Base-by-base conservation (phyloP, 2,329 filamentous ascomycete species). In the Metarhizium guizhouense region DNA sequence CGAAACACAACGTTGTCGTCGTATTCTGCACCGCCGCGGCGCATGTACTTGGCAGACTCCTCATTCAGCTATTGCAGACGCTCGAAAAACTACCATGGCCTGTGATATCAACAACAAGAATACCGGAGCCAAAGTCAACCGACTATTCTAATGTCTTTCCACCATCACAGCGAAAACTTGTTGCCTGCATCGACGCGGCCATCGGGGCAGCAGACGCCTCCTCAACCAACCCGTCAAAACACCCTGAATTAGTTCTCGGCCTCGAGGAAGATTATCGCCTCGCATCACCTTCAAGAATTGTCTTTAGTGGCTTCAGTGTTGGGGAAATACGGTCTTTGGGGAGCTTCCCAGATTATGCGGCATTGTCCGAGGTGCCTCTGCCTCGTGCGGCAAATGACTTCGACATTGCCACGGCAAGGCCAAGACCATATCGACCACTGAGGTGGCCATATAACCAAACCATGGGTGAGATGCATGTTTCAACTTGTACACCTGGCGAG, bases 371-470 rank as follows among this genome's bases (percentile, higher is more conserved):
- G 16, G 84, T 93, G 1, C 86, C 86, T 2, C 72, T 86, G 52
- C 89, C 89, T 0, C 60, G 74, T 16, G 75, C 85, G 0, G 86
- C 86, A 58, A 62, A 66, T 1, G 74, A 80, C 5, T 92, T 91
- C 65, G 75, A 88, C 59, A 83, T 90, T 54, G 70, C 76, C n/a
- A 87, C 75, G 61, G 88, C 88, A 1, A 65, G 77, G 16, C 81
- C 88, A 1, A 77, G 89, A 56, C 88, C 88, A 0, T 93, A 90
- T 66, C 77, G 89, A 48, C 89, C 89, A 0, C 86, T 93, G 49
- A 72, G 89, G 64, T 93, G 89, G 89, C 74, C 78, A 0, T 94
- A 93, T 65, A 87, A 92, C 66, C 89, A 94, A 66, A 93, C 88
- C 0, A 93, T 94, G 89, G 87, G 88, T 91, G 78, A 47, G 43